These are phyloP conservation scores for Globisporangium lucens DNA, from an alignment of 352 stramenopile species.

Conservation along the genomic window DNA sequence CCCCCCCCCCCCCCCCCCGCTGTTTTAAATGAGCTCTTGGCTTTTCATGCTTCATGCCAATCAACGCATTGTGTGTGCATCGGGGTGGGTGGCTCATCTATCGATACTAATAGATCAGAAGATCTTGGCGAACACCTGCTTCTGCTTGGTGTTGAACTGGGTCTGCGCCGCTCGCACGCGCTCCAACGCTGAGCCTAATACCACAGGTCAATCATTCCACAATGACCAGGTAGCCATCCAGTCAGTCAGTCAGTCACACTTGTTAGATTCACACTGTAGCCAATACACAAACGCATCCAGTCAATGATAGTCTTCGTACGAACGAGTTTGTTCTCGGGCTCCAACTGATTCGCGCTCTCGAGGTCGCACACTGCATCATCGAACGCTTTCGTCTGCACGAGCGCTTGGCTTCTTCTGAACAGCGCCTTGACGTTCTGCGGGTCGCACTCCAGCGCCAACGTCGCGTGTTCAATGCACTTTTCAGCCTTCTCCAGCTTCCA, in stretches of 20 bases:
- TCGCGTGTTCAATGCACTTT: conserved; percentile 48
- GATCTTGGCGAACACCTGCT: conserved; percentile 32
- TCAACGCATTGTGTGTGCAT: background rate
- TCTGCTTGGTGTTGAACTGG: conserved; percentile 40
- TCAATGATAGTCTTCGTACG: conserved; percentile 12
- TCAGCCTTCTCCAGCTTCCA: conserved; percentile 44
- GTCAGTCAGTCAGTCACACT: background rate
- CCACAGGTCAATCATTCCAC: background rate
- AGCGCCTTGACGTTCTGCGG: conserved; percentile 54
- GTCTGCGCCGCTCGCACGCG: conserved; percentile 28
- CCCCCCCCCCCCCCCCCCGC: conserved; percentile 34
- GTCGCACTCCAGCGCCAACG: conserved; percentile 41
- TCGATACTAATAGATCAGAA: conserved; percentile 17
- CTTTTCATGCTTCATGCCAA: background rate
- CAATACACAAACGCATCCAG: background rate
- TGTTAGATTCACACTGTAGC: background rate
- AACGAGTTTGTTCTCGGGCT: conserved; percentile 47
- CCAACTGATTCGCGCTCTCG: conserved; percentile 25
- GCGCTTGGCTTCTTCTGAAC: conserved; percentile 65
- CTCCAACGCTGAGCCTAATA: conserved; percentile 25
- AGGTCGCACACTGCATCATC: conserved; percentile 55
- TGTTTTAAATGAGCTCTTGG: conserved; percentile 50
- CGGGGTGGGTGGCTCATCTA: background rate
- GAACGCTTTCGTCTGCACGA: conserved; percentile 51
- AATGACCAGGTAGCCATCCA: too few species aligned